Base-by-base conservation (phyloP, 768 basidiomycete species). In the Gloeostereum incarnatum region DNA sequence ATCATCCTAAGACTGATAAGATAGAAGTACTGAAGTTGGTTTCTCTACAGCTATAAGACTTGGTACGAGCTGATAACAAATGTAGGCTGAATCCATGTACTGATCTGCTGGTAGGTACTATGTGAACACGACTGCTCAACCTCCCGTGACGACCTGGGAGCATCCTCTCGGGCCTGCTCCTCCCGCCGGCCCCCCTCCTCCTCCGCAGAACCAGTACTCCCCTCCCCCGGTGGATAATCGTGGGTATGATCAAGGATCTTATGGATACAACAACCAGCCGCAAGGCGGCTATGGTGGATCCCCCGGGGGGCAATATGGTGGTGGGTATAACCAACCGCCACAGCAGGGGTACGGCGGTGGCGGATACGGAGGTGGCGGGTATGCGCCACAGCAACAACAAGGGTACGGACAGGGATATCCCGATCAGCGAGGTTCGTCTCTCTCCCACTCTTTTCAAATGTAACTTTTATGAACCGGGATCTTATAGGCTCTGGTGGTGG, bases 71-170 rank as follows among this genome's bases (percentile, higher is more conserved):
- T 23, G 24, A 27, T 21, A 4, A 23, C 14, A 11, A 5, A 26
- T 22, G 39, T 18, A 26, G 16, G 21, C 27, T 25, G 26, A 11
- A 27, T 3, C 42, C 26, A 10, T 27, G 1, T 11, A 20, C 17
- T 14, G 11, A 14, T 8, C 14, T 17, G 27, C 25, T 8, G 6
- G 16, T 44, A 87, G 85, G 84, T 88, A 74, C 64, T 88, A 88
- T 45, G 81, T 88, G 31, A 75, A 87, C 48, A 82, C 80, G 0
- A 55, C 49, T 18, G 68, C 71, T 31, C 58, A 65, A 13, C 83
- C 84, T 3, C 78, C 81, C 0, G 66, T 69, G 14, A 74, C 80
- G 25, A 71, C 67, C 10, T 88, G 85, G 85, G 64, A 60, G 0
- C 85, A 86, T 47, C 85, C 85, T 0, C 56, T 69, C 11, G 34